Evolutionary conservation across 192 early-diverging fungal species (phyloP).

Genomic region (Linnemannia schmuckeri): DNA sequence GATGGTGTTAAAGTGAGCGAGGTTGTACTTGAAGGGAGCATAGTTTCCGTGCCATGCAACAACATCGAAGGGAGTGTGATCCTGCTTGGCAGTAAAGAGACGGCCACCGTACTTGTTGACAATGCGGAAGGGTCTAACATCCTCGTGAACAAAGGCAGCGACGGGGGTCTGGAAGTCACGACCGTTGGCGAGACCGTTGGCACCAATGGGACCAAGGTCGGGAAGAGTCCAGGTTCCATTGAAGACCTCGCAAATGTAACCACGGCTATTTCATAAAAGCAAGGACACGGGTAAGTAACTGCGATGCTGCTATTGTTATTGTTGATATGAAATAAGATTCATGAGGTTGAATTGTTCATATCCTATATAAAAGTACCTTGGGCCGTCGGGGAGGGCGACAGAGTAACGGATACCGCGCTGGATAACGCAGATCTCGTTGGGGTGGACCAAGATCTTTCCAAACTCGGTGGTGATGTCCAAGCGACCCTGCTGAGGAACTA

Average conservation of each 20-base stretch:
- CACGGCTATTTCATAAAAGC: slow-evolving; percentile 66
- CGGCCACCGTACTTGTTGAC: slow-evolving; percentile 88
- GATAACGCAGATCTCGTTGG: slow-evolving; percentile 95
- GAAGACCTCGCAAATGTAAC: slow-evolving; percentile 93
- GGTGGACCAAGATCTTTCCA: slow-evolving; percentile 83
- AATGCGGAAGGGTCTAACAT: slow-evolving; percentile 72
- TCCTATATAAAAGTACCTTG: slow-evolving; percentile 58
- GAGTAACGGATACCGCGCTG: slow-evolving; percentile 92
- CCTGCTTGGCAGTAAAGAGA: slow-evolving; percentile 77
- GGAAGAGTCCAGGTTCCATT: slow-evolving; percentile 94
- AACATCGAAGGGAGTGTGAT: slow-evolving; percentile 94
- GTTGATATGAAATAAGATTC: background rate
- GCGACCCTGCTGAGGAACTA: slow-evolving; percentile 93
- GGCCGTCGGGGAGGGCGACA: slow-evolving; percentile 83
- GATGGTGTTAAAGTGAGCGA: slow-evolving; percentile 85
- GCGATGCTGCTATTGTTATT: background rate
- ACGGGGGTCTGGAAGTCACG: slow-evolving; percentile 93
- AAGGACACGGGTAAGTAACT: background rate
- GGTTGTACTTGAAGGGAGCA: slow-evolving; percentile 93
- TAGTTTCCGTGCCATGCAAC: slow-evolving; percentile 99
- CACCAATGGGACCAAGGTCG: slow-evolving; percentile 93
- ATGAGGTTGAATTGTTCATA: background rate
- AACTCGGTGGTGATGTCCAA: slow-evolving; percentile 93
- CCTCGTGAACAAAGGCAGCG: slow-evolving; percentile 77
- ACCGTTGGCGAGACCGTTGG: slow-evolving; percentile 95